These are phyloP conservation scores for Solanum arcanum DNA, from an alignment of 257 asterid species.

Conservation along the genomic window DNA sequence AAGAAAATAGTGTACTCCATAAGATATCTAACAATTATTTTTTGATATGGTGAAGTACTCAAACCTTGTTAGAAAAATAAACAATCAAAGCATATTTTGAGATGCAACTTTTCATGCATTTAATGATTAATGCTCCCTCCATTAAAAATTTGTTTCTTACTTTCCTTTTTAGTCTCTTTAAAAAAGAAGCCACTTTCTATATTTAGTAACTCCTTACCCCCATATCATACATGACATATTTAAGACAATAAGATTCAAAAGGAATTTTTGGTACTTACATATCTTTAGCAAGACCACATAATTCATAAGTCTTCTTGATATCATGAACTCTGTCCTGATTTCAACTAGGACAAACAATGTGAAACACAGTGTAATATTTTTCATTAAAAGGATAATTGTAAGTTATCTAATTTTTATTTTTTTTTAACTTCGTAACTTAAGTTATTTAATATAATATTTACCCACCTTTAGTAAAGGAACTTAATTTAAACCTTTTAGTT, in stretches of 20 bases:
- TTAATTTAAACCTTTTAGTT: background rate
- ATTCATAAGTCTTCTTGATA: background rate
- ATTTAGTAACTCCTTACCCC: background rate
- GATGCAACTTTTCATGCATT: background rate
- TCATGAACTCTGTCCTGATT: background rate
- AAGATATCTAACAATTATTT: background rate
- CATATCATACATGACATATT: background rate
- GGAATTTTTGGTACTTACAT: background rate
- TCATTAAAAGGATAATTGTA: background rate
- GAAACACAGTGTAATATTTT: background rate
- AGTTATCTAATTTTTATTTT: background rate
- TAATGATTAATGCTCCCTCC: background rate
- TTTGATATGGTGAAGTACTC: background rate
- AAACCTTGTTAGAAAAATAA: background rate
- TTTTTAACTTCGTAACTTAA: background rate
- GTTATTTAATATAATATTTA: background rate
- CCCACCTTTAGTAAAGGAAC: background rate
- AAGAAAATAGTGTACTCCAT: background rate
- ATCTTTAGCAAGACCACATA: background rate
- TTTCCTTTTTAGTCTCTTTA: background rate
- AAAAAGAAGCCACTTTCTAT: background rate
- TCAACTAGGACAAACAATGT: background rate
- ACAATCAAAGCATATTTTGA: background rate
- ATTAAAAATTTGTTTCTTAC: background rate
- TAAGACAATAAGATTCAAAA: background rate